Evolutionary conservation across 768 basidiomycete genomes (phyloP).

Genomic region (Dentipellis sp.): DNA sequence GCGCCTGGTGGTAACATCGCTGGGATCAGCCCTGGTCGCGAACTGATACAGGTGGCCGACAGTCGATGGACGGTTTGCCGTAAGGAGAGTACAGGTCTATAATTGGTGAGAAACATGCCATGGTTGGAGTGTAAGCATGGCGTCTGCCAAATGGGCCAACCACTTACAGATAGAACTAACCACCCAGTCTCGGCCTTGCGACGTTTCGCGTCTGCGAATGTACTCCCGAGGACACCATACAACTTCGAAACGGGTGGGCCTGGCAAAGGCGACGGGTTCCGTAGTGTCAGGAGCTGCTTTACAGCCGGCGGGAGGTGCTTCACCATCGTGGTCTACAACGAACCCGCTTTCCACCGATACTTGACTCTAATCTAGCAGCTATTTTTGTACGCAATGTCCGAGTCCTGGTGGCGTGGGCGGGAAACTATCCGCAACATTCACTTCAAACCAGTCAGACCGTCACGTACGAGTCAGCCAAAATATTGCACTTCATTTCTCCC

Average conservation of each 20-base stretch:
- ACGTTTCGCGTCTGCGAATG: conserved; percentile 55
- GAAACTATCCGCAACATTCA: too few relatives aligned
- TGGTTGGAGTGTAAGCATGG: neutral
- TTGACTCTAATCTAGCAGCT: too few relatives aligned
- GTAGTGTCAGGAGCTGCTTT: conserved; percentile 64
- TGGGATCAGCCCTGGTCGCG: conserved; percentile 42
- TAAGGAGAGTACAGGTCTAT: conserved; percentile 77
- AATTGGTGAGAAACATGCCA: neutral
- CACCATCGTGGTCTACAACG: conserved; percentile 18
- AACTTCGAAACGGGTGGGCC: conserved; percentile 47
- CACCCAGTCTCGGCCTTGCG: conserved; percentile 68
- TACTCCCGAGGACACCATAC: conserved; percentile 45
- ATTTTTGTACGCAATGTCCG: too few relatives aligned
- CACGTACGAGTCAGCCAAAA: neutral
- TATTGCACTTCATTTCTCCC: too few relatives aligned
- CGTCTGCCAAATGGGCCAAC: neutral
- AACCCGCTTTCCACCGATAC: too few relatives aligned
- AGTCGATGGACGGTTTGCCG: conserved; percentile 71
- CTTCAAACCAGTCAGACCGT: too few relatives aligned
- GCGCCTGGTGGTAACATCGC: conserved; percentile 30
- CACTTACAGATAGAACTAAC: conserved; percentile 67
- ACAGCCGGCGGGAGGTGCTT: conserved; percentile 50
- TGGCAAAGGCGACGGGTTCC: conserved; percentile 50
- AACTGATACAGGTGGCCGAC: conserved; percentile 78
- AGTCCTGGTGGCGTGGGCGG: too few relatives aligned